Evolutionary conservation across 495 filamentous ascomycete genomes (phyloP), one percentile per base, ranked within the genome.

Genomic region (Clavariopsis aquatica): DNA sequence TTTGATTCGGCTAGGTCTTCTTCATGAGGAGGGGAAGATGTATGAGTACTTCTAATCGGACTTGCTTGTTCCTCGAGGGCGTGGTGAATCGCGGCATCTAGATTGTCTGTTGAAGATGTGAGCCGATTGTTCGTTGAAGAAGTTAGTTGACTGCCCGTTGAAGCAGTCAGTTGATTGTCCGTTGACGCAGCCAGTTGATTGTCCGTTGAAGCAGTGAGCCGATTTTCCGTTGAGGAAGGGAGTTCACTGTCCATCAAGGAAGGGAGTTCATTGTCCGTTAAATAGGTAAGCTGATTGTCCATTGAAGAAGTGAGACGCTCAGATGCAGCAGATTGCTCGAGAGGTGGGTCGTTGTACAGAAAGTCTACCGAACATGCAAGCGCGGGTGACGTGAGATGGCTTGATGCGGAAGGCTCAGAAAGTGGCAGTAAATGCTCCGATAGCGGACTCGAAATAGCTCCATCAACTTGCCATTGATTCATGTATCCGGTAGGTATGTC

Each of bases 1-100:
- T 83, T 90, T 10, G 95, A 98, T 63, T 90, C 66, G 22, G 77
- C 70, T 69, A 82, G 69, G 34, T 81, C 80, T 56, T 78, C 76
- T 19, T 19, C 61, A 9, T 6, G 38, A n/a, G 24, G 19, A 17
- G 57, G 52, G 24, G 62, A 63, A 51, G 54, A 17, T 15, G 43
- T 28, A n/a, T 20, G 20, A 12, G 43, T 28, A 28, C 38, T 56
- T 7, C 47, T 31, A 22, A 26, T 10, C 4, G 62, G 23, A 45
- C 13, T 52, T 8, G 26, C 23, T 43, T 34, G 43, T 55, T 45
- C 51, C 7, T 62, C 52, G 38, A 43, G 24, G 13, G 31, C 29
- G 49, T 45, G 52, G 45, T 59, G 58, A 13, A 28, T 36, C 17
- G 54, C 66, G 17, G 49, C 22, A 51, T 69, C 66, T 34, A 60